Conservation (phyloP, 148 eudicot genomes). For the Chenopodium suecicum region DNA sequence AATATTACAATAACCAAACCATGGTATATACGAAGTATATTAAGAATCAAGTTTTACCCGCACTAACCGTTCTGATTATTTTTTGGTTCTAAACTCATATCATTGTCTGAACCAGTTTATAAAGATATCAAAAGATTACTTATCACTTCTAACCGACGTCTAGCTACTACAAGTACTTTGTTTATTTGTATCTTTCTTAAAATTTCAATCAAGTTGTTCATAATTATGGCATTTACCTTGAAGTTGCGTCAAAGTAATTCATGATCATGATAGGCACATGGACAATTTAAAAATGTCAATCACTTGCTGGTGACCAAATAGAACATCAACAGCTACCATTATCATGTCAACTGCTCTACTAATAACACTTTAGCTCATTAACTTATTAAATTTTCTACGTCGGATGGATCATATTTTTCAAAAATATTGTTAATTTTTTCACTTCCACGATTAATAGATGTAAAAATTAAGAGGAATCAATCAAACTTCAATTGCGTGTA, state of each 20-base stretch:
- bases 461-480: no score
- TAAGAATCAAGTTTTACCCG: no score
- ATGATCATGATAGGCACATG: background rate
- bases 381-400: background rate
- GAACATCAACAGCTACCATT: background rate
- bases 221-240: background rate
- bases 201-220: background rate
- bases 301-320: background rate
- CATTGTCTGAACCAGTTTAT: no score
- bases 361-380: background rate
- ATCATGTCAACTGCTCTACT: background rate
- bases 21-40: no score
- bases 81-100: no score
- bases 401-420: background rate
- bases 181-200: no score
- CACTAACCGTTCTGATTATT: no score
- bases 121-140: no score
- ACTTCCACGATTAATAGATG: no score
- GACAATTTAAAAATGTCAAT: background rate
- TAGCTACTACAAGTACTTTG: background rate
- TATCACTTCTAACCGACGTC: background rate
- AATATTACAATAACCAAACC: no score
- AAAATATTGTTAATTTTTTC: no score
- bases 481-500: no score
- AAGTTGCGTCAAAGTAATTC: background rate